phyloP scores from a whole-genome alignment of 192 early-diverging fungal genomes.

The Obelidium mucronatum region DNA sequence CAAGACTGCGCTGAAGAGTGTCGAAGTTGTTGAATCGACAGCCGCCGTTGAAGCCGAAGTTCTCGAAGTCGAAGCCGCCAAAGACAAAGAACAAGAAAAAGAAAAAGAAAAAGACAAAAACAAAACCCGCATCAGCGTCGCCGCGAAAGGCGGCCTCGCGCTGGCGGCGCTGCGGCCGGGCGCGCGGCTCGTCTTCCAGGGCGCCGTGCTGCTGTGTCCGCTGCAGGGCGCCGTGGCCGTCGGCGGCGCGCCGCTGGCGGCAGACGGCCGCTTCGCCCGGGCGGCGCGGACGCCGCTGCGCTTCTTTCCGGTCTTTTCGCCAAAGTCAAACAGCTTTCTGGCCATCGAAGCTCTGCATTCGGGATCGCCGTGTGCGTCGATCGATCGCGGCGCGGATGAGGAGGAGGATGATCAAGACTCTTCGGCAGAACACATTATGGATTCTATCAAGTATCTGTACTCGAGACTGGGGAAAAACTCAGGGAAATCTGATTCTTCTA shows the following conservation, averaged over 20 bases:
- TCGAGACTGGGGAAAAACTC: background rate
- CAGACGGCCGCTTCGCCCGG: too few species aligned
- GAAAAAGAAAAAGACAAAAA: too few species aligned
- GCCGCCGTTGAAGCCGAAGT: background rate
- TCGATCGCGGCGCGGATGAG: background rate
- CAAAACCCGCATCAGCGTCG: too few species aligned
- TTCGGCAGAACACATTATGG: background rate
- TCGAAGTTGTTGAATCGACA: too few species aligned
- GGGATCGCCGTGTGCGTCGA: background rate
- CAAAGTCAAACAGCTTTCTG: constrained; percentile 44
- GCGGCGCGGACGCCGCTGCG: background rate
- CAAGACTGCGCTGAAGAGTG: too few species aligned
- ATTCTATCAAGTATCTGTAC: constrained; percentile 18
- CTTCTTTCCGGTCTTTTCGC: constrained; percentile 47
- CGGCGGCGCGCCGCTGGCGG: too few species aligned
- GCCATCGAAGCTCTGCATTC: constrained; percentile 32
- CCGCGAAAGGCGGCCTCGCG: too few species aligned
- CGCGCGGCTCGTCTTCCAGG: constrained; percentile 44
- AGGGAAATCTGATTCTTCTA: background rate
- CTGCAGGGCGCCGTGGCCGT: constrained; percentile 41
- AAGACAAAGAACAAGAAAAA: background rate
- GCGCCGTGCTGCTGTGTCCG: constrained; percentile 38
- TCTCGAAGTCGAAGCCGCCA: background rate
- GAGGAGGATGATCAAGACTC: background rate
- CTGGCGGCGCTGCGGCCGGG: background rate